phyloP scores from a whole-genome alignment of 768 basidiomycete species.

The Mrakia frigida region DNA sequence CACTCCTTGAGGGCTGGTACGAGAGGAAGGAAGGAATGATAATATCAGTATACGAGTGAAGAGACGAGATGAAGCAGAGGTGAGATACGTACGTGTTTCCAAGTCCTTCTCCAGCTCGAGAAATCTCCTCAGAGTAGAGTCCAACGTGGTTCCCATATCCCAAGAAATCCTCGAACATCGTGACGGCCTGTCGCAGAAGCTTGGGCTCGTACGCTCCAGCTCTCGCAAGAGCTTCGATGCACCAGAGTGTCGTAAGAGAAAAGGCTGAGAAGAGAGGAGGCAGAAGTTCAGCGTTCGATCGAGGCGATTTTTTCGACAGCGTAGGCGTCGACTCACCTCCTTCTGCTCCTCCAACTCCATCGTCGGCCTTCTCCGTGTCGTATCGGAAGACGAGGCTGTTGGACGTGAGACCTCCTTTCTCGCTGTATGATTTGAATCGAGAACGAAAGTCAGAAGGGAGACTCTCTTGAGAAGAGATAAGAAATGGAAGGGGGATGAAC shows the following conservation, averaged over 20 bases:
- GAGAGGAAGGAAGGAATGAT: not conserved
- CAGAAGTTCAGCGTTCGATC: not conserved
- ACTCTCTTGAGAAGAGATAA: too few relatives aligned
- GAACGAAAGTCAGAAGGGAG: too few relatives aligned
- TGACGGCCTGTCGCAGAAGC: conserved; percentile 62
- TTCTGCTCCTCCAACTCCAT: conserved; percentile 93
- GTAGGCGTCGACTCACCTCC: conserved; percentile 50
- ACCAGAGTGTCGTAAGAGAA: conserved; percentile 67
- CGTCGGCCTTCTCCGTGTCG: conserved; percentile 75
- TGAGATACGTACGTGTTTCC: conserved; percentile 22
- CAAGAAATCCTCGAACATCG: conserved; percentile 56
- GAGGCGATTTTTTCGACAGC: not conserved
- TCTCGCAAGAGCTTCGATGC: conserved; percentile 80
- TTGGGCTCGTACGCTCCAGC: conserved; percentile 71
- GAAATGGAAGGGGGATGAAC: too few relatives aligned
- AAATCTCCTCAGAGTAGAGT: conserved; percentile 62
- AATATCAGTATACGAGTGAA: not conserved
- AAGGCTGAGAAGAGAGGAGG: conserved; percentile 47
- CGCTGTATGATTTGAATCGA: conserved; percentile 42
- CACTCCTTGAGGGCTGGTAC: conserved; percentile 3
- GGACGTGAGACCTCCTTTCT: conserved; percentile 83
- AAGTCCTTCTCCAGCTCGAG: conserved; percentile 63
- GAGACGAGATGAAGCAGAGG: not conserved
- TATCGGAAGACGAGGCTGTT: conserved; percentile 88
- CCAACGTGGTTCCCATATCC: conserved; percentile 83